These are phyloP conservation scores for Fusarium guadeloupense DNA, from an alignment of 2,329 filamentous ascomycete genomes.

Conservation along the genomic window DNA sequence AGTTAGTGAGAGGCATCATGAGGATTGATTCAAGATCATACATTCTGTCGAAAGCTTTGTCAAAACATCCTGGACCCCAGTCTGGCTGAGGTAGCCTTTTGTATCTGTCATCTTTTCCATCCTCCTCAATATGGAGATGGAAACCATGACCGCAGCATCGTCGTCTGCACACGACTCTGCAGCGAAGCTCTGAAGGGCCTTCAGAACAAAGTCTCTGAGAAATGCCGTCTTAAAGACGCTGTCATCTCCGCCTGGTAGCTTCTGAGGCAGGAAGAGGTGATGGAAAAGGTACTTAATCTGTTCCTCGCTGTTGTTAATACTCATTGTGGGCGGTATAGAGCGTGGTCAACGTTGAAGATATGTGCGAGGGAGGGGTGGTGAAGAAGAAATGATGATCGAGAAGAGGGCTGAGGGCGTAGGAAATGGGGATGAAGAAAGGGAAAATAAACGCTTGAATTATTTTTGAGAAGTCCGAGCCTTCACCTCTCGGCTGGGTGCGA, in stretches of 20 bases:
- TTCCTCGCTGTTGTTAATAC: not conserved
- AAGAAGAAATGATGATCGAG: too few relatives aligned
- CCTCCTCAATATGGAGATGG: slow-evolving; percentile 21
- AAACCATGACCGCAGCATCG: not conserved
- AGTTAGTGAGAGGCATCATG: not conserved
- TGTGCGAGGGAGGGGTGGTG: too few relatives aligned
- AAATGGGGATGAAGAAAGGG: too few relatives aligned
- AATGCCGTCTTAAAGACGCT: not conserved
- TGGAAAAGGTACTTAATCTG: slow-evolving; percentile 22
- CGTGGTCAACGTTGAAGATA: too few relatives aligned
- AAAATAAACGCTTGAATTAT: too few relatives aligned
- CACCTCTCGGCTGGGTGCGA: too few relatives aligned
- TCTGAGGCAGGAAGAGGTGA: slow-evolving; percentile 47
- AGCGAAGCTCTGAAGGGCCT: slow-evolving; percentile 12
- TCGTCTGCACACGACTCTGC: not conserved
- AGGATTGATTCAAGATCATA: not conserved
- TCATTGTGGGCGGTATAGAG: too few relatives aligned
- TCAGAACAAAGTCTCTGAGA: slow-evolving; percentile 12
- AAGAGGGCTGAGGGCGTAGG: too few relatives aligned
- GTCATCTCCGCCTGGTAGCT: slow-evolving; percentile 39
- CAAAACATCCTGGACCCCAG: not conserved
- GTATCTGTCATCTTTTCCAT: not conserved
- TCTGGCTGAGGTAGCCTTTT: slow-evolving; percentile 4
- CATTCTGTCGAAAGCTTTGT: not conserved
- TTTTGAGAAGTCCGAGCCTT: too few relatives aligned